Evolutionary conservation across 1,284 basidiomycete genomes (phyloP).

Genomic region (Caloboletus firmus): DNA sequence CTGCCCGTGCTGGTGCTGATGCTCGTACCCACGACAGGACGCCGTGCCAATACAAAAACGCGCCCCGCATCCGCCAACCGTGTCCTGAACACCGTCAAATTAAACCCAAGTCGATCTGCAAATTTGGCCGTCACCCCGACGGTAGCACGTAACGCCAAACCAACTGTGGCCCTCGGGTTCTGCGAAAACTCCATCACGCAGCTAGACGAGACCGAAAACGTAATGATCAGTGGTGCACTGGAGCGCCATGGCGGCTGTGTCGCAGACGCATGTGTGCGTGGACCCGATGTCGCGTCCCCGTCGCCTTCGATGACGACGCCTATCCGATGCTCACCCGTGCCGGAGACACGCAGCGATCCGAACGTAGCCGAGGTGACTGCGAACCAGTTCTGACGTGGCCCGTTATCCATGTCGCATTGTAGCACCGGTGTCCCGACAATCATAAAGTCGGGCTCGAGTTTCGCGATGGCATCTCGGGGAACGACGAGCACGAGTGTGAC

Average conservation of each 20-base stretch:
- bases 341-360: slow-evolving; percentile 34
- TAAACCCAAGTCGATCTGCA: slow-evolving; percentile 22
- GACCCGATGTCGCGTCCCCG: background rate
- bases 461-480: slow-evolving; percentile 21
- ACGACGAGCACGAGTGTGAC: slow-evolving; percentile 29
- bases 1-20: background rate
- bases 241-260: slow-evolving; percentile 25
- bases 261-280: background rate
- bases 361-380: slow-evolving; percentile 38
- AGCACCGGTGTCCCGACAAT: slow-evolving; percentile 38
- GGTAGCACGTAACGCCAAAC: slow-evolving; percentile 32
- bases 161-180: slow-evolving; percentile 23
- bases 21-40: slow-evolving; percentile 6
- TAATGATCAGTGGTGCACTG: slow-evolving; percentile 39
- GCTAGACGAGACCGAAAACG: slow-evolving; percentile 38
- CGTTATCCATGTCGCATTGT: slow-evolving; percentile 35
- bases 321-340: slow-evolving; percentile 18
- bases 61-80: slow-evolving; percentile 28
- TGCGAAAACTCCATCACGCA: slow-evolving; percentile 26
- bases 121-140: slow-evolving; percentile 7
- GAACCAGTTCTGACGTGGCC: slow-evolving; percentile 34
- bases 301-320: slow-evolving; percentile 35
- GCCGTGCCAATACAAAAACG: slow-evolving; percentile 34
- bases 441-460: slow-evolving; percentile 21
- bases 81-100: slow-evolving; percentile 35